phyloP scores from a whole-genome alignment of 73 alveolate species.

The Paraurostyla sp. region DNA sequence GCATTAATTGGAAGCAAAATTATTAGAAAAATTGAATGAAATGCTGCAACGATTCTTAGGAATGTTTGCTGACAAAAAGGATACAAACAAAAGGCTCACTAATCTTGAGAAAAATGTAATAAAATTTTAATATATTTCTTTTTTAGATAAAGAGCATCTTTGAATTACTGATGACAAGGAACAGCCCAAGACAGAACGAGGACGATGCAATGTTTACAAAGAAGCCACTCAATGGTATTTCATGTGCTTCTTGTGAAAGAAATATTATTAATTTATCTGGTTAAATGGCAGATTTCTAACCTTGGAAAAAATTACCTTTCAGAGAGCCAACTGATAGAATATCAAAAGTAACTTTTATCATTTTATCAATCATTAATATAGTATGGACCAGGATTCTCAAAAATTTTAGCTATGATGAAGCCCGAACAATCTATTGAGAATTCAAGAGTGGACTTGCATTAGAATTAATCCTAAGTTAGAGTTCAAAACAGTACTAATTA shows the following conservation, averaged over 20 bases:
- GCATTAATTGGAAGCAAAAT: slow-evolving; percentile 55
- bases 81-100: slow-evolving; percentile 80
- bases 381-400: slow-evolving; percentile 92
- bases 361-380: slow-evolving; percentile 19
- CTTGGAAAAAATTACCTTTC: slow-evolving; percentile 89
- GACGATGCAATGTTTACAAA: slow-evolving; percentile 93
- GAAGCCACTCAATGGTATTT: slow-evolving; percentile 88
- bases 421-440: slow-evolving; percentile 69
- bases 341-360: slow-evolving; percentile 4
- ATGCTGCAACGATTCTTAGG: slow-evolving; percentile 79
- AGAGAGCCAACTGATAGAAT: slow-evolving; percentile 90
- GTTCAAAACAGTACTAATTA: too few relatives aligned
- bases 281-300: slow-evolving; percentile 72
- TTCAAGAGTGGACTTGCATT: not conserved
- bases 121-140: too few relatives aligned
- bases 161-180: slow-evolving; percentile 56
- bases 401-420: slow-evolving; percentile 87
- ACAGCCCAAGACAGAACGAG: slow-evolving; percentile 75
- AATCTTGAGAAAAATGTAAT: slow-evolving; percentile 82
- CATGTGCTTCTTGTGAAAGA: slow-evolving; percentile 94
- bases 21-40: slow-evolving; percentile 80
- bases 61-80: slow-evolving; percentile 91
- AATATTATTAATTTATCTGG: slow-evolving; percentile 81
- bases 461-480: not conserved
- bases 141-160: slow-evolving; percentile 76